Conservation (phyloP, 345 rosid species). For the Salix brachista region DNA sequence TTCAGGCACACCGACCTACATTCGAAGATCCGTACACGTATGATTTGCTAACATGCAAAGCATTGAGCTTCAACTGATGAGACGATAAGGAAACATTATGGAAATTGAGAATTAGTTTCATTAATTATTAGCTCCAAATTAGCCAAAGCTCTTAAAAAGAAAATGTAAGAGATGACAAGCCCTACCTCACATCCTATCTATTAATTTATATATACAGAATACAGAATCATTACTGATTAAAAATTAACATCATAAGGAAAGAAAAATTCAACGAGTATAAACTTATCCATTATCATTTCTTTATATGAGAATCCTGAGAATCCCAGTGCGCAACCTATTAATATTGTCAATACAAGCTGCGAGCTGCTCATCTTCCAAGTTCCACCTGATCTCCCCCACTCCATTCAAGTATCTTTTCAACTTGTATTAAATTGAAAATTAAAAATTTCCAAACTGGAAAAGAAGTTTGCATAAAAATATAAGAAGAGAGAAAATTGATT, state of each 20-base stretch:
- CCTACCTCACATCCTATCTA: too few relatives aligned
- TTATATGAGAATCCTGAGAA: conserved; percentile 13
- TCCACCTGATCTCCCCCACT: neutral
- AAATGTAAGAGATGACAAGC: too few relatives aligned
- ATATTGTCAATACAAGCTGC: neutral
- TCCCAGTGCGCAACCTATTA: neutral
- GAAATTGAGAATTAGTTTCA: too few relatives aligned
- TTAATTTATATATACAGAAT: neutral
- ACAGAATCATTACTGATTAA: neutral
- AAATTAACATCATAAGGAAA: neutral
- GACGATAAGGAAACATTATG: too few relatives aligned
- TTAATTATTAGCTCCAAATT: too few relatives aligned
- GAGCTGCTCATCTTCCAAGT: conserved; percentile 7
- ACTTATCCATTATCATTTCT: neutral
- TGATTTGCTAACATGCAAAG: neutral
- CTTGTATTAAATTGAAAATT: conserved; percentile 3
- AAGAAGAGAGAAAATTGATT: neutral
- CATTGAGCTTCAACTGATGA: too few relatives aligned
- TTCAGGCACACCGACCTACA: neutral
- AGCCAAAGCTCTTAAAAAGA: too few relatives aligned
- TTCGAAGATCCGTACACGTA: neutral
- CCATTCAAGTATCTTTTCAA: neutral
- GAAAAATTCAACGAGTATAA: neutral
- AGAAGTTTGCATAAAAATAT: neutral
- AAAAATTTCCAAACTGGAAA: neutral